Evolutionary conservation across 306 rosid genomes (phyloP), one percentile per base, ranked within the genome.

Genomic region (Comarum palustre): DNA sequence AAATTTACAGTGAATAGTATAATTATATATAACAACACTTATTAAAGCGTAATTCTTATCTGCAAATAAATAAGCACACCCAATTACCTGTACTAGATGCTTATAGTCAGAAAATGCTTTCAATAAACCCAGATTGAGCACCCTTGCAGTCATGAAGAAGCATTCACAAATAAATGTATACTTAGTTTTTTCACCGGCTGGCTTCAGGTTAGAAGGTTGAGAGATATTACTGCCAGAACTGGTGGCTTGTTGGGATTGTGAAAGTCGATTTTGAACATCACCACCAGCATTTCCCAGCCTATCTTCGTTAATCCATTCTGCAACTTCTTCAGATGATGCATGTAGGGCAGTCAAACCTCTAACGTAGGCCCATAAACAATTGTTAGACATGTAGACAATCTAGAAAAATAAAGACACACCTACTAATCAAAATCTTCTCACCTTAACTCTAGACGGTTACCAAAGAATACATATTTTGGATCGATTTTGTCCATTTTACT

Each of bases 61-160:
- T 27, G 57, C 64, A 46, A 68, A 67, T 39, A 54, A 59, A 72
- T 41, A 32, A 70, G 47, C 54, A 67, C 36, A 62, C 63, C 51
- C 57, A 25, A 16, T 81, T 89, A 95, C 99, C 99, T 95, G 99
- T 74, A 82, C 96, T 76, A 95, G 85, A 88, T 95, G 97, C 82
- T 90, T 92, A 87, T 88, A 95, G 87, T 95, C 97, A 34, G 97
- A 91, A 78, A 95, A 87, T 78, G 96, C 96, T 82, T 92, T 95
- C 72, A 95, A 86, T 79, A 95, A 87, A 65, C 99, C 99, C 79
- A 95, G 77, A 80, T 95, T 86, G 79, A 95, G 96, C 82, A 91
- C 97, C 86, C 99, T 88, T 47, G 93, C 93, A 55, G 97, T 95
- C 96, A 95, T 95, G 85, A 90, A 95, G 93, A 95, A 95, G 85